Conservation (phyloP, 2,329 filamentous ascomycete species). For the Epichloe festucae region DNA sequence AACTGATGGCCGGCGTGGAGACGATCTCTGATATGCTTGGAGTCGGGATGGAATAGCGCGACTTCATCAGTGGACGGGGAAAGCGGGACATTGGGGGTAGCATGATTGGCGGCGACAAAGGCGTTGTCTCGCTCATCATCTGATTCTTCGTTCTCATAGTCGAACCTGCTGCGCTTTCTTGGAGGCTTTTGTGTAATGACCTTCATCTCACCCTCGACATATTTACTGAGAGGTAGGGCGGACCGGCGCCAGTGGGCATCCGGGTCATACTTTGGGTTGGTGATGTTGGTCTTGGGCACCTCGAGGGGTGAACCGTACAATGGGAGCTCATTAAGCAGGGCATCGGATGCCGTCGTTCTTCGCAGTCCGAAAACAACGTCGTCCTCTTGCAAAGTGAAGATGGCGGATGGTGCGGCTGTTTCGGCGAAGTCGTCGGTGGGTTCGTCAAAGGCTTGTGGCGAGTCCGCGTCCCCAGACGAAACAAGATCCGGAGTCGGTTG, state of each 20-base stretch:
- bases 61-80: slow-evolving; percentile 62
- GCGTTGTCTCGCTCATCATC: slow-evolving; percentile 44
- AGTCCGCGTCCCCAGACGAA: slow-evolving; percentile 49
- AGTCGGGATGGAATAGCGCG: slow-evolving; percentile 78
- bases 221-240: slow-evolving; percentile 78
- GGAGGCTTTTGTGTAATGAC: slow-evolving; percentile 53
- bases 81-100: slow-evolving; percentile 34
- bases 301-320: slow-evolving; percentile 57
- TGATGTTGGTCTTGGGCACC: slow-evolving; percentile 43
- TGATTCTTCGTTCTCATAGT: slow-evolving; percentile 62
- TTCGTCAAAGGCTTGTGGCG: slow-evolving; percentile 31
- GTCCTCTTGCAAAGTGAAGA: slow-evolving; percentile 72
- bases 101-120: slow-evolving; percentile 41
- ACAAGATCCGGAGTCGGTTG: slow-evolving; percentile 57
- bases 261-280: slow-evolving; percentile 45
- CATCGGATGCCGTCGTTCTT: slow-evolving; percentile 61
- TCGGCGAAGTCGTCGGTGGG: slow-evolving; percentile 27
- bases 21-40: slow-evolving; percentile 78
- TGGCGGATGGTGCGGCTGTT: slow-evolving; percentile 56
- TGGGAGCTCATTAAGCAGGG: slow-evolving; percentile 68
- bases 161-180: slow-evolving; percentile 68
- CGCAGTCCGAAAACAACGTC: slow-evolving; percentile 71
- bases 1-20: slow-evolving; percentile 88
- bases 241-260: slow-evolving; percentile 63
- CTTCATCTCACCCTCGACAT: slow-evolving; percentile 67